Conservation (phyloP, 805 yeast species). For the Yamadazyma laniorum region DNA sequence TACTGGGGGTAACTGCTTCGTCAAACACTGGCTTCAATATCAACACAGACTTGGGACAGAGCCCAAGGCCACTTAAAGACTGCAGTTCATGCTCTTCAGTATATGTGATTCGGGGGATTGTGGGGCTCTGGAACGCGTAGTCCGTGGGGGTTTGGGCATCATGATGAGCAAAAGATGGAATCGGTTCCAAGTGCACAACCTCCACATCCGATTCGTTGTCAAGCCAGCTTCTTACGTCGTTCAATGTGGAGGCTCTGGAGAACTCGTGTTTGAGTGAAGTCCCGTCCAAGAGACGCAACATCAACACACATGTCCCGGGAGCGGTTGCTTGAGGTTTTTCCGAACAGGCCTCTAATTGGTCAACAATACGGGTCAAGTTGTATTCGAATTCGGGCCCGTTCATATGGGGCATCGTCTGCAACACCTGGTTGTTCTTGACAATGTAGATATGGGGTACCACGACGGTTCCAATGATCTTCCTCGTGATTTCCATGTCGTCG, state of each 20-base stretch:
- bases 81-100: slow-evolving; percentile 51
- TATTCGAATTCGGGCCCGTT: neutral
- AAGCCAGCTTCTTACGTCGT: slow-evolving; percentile 61
- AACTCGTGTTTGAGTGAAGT: slow-evolving; percentile 53
- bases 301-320: slow-evolving; percentile 36
- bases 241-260: slow-evolving; percentile 42
- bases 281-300: slow-evolving; percentile 71
- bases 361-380: slow-evolving; percentile 2
- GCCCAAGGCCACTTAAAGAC: slow-evolving; percentile 51
- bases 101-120: slow-evolving; percentile 48
- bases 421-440: slow-evolving; percentile 1
- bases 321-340: neutral
- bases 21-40: slow-evolving; percentile 62
- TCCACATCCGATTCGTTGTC: slow-evolving; percentile 34
- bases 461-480: neutral
- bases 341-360: neutral
- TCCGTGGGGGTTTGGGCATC: slow-evolving; percentile 57
- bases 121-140: slow-evolving; percentile 38
- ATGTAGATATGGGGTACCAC: slow-evolving; percentile 2
- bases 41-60: slow-evolving; percentile 72
- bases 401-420: neutral
- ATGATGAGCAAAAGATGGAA: slow-evolving; percentile 52
- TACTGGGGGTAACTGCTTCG: slow-evolving; percentile 12
- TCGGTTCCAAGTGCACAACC: slow-evolving; percentile 37
- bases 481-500: neutral